Base-by-base conservation (phyloP, 2,329 filamentous ascomycete species). In the Claviceps pusilla region DNA sequence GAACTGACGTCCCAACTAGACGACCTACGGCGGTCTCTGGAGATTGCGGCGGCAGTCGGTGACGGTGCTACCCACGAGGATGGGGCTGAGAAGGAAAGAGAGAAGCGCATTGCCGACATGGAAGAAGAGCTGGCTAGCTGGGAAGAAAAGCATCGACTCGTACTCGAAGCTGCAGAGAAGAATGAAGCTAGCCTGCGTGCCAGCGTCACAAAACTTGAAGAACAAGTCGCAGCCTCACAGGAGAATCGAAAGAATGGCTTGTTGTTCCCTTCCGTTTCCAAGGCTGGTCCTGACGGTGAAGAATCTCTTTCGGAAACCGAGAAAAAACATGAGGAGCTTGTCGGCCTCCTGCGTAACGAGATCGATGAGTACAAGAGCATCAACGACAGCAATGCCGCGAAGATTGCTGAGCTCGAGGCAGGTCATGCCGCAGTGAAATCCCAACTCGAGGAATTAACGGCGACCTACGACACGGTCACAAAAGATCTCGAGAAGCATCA, bases 341-440 rank as follows among this genome's bases (percentile, higher is more conserved):
- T 87, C 39, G 71, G 74, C 41, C 74, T 74, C 48, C 70, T 96
- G 46, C 85, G 86, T 58, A 76, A 71, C 56, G 84, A 95, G 65
- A 84, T 96, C 53, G 82, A 90, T 52, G 83, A 89, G 64, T 89
- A 95, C 70, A 90, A 87, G 70, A 72, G 77, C 3, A 79, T 86
- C 42, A 84, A 94, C 61, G 77, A 78, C 58, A 76, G 73, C 59
- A 87, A 90, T 61, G 74, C 82, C 12, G 66, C 77, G 43, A 87
- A 83, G 61, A 82, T 95, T 35, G 76, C 82, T 3, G 79, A 86
- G 59, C 75, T 95, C 14, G 89, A 95, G 67, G 71, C 83, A 58
- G 79, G 84, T 4, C 85, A 94, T 64, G 68, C 77, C 37, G 76
- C 77, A 31, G 79, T 86, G 51, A 79, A 82, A 62, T 70, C 77